A percentile compares a stretch with the other conserved stretches of the same genome.
Conservation (phyloP, 352 stramenopile species). For the Phytophthora pisi region DNA sequence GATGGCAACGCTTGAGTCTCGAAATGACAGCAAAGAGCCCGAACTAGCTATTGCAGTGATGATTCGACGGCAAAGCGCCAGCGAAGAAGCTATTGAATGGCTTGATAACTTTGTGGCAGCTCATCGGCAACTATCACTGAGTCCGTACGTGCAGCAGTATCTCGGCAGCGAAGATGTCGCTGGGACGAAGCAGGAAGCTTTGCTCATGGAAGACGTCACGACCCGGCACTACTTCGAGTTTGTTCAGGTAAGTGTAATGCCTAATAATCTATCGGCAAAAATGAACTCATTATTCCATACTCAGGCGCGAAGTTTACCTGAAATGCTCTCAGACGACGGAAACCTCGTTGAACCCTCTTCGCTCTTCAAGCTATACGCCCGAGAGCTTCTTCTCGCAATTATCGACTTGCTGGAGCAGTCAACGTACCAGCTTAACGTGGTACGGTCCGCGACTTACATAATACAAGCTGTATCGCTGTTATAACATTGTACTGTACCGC, state of each 20-base stretch:
- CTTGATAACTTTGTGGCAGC: constrained; percentile 29
- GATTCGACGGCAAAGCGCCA: constrained; percentile 14
- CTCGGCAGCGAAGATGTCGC: constrained; percentile 21
- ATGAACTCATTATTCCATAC: neutral
- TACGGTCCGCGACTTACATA: neutral
- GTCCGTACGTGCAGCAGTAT: constrained; percentile 29
- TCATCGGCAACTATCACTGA: constrained; percentile 23
- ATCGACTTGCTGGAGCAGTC: constrained; percentile 28
- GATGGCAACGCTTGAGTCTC: constrained; percentile 7
- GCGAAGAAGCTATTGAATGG: constrained; percentile 18
- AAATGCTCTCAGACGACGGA: constrained; percentile 20
- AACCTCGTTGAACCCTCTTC: constrained; percentile 15
- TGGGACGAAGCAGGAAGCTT: constrained; percentile 5
- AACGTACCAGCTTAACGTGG: constrained; percentile 16
- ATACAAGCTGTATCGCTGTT: neutral
- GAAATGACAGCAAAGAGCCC: constrained; percentile 2
- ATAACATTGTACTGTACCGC: neutral
- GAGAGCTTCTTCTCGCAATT: constrained; percentile 23
- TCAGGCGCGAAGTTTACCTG: constrained; percentile 13
- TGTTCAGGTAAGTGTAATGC: constrained; percentile 4
- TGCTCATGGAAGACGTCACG: constrained; percentile 4
- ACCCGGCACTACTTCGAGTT: constrained; percentile 23
- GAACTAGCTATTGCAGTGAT: constrained; percentile 19
- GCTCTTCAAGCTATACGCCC: constrained; percentile 27
- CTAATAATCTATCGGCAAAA: neutral